These are phyloP conservation scores for Vitis riparia DNA, from an alignment of 164 flowering plant genomes.

Conservation along the genomic window DNA sequence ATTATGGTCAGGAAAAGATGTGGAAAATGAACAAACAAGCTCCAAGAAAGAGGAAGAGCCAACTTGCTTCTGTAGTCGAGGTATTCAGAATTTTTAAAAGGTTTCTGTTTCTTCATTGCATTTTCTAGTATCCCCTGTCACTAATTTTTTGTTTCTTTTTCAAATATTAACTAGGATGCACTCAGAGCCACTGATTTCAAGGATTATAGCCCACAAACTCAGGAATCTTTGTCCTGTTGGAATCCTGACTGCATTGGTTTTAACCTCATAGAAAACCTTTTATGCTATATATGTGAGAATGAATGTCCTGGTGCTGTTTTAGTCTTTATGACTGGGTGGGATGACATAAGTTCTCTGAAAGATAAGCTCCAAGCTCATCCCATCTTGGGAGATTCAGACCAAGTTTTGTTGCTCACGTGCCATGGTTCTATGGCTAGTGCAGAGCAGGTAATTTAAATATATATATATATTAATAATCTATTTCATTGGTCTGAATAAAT, in stretches of 20 bases:
- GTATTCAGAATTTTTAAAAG: constrained; percentile 32
- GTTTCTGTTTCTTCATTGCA: neutral
- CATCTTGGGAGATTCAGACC: constrained; percentile 74
- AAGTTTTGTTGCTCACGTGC: constrained; percentile 82
- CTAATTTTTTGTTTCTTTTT: neutral
- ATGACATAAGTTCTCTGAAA: constrained; percentile 86
- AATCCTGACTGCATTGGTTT: constrained; percentile 92
- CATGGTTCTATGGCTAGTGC: constrained; percentile 98
- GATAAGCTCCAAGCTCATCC: constrained; percentile 83
- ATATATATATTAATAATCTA: neutral
- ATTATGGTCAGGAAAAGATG: constrained; percentile 84
- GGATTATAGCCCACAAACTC: constrained; percentile 56
- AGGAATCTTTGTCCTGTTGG: constrained; percentile 84
- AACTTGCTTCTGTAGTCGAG: constrained; percentile 88
- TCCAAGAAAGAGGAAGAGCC: constrained; percentile 85
- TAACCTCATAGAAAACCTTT: constrained; percentile 79
- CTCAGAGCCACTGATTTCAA: constrained; percentile 65
- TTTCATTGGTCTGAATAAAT: neutral
- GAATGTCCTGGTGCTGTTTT: constrained; percentile 87
- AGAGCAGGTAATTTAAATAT: constrained; percentile 74
- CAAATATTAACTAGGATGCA: constrained; percentile 57
- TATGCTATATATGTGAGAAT: constrained; percentile 73
- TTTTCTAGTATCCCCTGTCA: neutral
- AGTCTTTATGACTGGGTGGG: constrained; percentile 99
- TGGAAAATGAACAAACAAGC: constrained; percentile 91